phyloP scores from a whole-genome alignment of 768 basidiomycete genomes.

The Infundibulicybe gibba region DNA sequence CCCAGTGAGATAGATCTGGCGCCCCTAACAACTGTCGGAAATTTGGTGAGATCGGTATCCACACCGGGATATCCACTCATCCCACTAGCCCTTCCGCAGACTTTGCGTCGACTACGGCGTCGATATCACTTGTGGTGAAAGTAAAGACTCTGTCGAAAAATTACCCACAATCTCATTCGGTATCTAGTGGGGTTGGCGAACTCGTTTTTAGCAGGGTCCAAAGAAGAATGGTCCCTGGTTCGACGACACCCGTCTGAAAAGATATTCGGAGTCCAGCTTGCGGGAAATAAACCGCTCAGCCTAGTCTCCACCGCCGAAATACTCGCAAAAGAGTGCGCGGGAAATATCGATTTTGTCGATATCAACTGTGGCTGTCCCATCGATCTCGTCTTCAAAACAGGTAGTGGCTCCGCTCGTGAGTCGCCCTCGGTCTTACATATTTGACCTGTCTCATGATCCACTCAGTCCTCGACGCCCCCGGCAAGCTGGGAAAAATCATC shows the following conservation, averaged over 20 bases:
- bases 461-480: slow-evolving; percentile 78
- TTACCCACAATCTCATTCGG: not conserved
- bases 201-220: slow-evolving; percentile 84
- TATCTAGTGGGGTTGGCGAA: slow-evolving; percentile 79
- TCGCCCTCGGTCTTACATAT: slow-evolving; percentile 14
- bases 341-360: slow-evolving; percentile 85
- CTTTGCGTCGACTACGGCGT: slow-evolving; percentile 84
- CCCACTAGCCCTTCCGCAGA: slow-evolving; percentile 80
- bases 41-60: slow-evolving; percentile 55
- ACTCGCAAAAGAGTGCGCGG: slow-evolving; percentile 62
- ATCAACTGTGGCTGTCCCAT: slow-evolving; percentile 98
- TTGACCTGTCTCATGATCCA: too few relatives aligned
- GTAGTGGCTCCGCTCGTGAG: slow-evolving; percentile 86
- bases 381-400: slow-evolving; percentile 89
- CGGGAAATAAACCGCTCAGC: slow-evolving; percentile 79
- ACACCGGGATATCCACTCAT: not conserved
- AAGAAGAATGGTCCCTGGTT: slow-evolving; percentile 94
- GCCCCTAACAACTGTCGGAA: slow-evolving; percentile 93
- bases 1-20: slow-evolving; percentile 27
- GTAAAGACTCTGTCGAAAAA: slow-evolving; percentile 30
- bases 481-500: slow-evolving; percentile 81
- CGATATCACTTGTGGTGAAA: slow-evolving; percentile 95
- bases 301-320: slow-evolving; percentile 83
- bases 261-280: slow-evolving; percentile 89
- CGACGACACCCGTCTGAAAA: slow-evolving; percentile 83